Conservation (phyloP, 1,139 yeast genomes). For the Candida pseudocylindracea region DNA sequence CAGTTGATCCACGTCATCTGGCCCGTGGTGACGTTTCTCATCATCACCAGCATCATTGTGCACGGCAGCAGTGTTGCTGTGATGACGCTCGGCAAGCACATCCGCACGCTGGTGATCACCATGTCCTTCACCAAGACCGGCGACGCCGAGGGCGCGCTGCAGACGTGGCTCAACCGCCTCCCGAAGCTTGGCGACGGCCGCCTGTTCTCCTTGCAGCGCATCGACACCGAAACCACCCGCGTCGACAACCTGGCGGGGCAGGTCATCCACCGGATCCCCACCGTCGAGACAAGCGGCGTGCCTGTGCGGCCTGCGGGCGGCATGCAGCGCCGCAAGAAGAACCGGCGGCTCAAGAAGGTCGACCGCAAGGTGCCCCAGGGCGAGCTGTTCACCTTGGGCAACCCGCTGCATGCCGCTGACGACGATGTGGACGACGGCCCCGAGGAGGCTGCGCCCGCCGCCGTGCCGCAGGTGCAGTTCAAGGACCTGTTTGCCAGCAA, state of each 20-base stretch:
- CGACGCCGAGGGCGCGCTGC: slow-evolving; percentile 33
- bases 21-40: slow-evolving; percentile 80
- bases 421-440: slow-evolving; percentile 1
- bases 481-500: background rate
- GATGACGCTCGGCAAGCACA: slow-evolving; percentile 65
- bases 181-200: slow-evolving; percentile 61
- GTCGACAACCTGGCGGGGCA: slow-evolving; percentile 5
- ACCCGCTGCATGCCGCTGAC: no score
- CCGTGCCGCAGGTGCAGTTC: background rate
- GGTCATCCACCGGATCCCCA: slow-evolving; percentile 8
- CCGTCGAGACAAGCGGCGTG: slow-evolving; percentile 41
- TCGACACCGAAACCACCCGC: slow-evolving; percentile 25
- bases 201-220: slow-evolving; percentile 60
- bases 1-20: slow-evolving; percentile 57
- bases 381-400: slow-evolving; percentile 20
- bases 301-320: slow-evolving; percentile 73
- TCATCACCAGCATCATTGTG: slow-evolving; percentile 69
- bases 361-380: slow-evolving; percentile 13
- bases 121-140: slow-evolving; percentile 64
- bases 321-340: slow-evolving; percentile 26
- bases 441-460: background rate
- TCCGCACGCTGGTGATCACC: slow-evolving; percentile 82
- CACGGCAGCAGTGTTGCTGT: slow-evolving; percentile 98
- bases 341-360: slow-evolving; percentile 12
- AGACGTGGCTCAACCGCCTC: slow-evolving; percentile 60